A percentile compares a stretch with the other conserved stretches of the same genome.
Conservation (phyloP, 1,284 basidiomycete species). For the Leccinum subrobustum region DNA sequence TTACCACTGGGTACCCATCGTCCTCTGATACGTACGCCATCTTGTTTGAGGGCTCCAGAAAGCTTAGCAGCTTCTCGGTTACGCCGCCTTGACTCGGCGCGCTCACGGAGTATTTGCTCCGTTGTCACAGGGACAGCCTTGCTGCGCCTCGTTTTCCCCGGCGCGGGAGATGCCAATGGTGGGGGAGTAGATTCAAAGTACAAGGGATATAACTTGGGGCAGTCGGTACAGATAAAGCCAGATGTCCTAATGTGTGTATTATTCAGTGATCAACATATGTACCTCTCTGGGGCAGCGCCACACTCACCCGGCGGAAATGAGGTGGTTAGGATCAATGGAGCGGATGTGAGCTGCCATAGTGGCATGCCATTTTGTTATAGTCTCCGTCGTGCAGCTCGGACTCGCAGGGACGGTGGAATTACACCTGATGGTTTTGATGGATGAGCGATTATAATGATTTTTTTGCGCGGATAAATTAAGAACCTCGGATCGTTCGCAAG, state of each 20-base stretch:
- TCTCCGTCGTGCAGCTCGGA: conserved; percentile 44
- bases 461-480: background rate
- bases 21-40: conserved; percentile 55
- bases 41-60: conserved; percentile 30
- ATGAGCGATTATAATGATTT: conserved; percentile 9
- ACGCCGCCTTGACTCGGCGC: conserved; percentile 43
- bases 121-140: conserved; percentile 41
- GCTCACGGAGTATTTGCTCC: conserved; percentile 44
- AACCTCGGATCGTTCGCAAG: conserved; percentile 64
- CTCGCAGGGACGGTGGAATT: conserved; percentile 49
- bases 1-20: conserved; percentile 58
- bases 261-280: conserved; percentile 1
- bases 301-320: conserved; percentile 59
- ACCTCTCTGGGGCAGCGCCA: background rate
- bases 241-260: conserved; percentile 40
- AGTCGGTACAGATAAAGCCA: conserved; percentile 58
- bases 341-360: conserved; percentile 45
- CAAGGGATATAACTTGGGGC: conserved; percentile 53
- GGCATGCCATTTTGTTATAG: conserved; percentile 56
- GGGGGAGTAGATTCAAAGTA: conserved; percentile 26
- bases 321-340: conserved; percentile 58
- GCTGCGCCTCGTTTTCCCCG: conserved; percentile 36
- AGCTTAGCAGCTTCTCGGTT: conserved; percentile 30
- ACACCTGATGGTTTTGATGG: conserved; percentile 40
- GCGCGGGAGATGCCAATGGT: conserved; percentile 37